phyloP scores from a whole-genome alignment of 208 protist species.

The Acanthamoeba royreba region DNA sequence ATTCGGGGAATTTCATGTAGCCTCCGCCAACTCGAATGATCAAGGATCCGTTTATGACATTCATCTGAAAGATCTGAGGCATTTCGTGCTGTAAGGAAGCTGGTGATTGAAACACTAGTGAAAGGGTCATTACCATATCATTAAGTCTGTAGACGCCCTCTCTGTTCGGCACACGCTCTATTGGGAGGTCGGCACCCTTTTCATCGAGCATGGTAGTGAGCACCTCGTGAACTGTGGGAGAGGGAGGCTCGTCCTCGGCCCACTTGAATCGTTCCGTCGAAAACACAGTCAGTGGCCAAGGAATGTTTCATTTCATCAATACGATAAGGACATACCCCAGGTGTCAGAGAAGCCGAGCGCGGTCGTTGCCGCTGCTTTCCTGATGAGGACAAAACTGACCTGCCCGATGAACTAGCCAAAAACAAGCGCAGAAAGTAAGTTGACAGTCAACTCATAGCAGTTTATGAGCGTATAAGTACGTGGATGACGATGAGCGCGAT shows the following conservation, averaged over 20 bases:
- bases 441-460: background rate
- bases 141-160: background rate
- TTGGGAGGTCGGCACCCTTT: background rate
- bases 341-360: background rate
- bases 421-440: background rate
- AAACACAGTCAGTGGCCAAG: too few species aligned
- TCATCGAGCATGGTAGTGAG: background rate
- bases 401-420: background rate
- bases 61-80: background rate
- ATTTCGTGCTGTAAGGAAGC: background rate
- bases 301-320: too few species aligned
- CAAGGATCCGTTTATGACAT: background rate
- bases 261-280: too few species aligned
- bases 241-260: too few species aligned
- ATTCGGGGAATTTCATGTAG: background rate
- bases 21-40: background rate
- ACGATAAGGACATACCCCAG: too few species aligned
- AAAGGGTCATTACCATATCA: background rate
- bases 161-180: background rate
- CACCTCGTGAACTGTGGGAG: background rate
- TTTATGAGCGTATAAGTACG: background rate
- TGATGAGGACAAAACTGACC: background rate
- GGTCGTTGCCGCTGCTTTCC: background rate
- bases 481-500: background rate
- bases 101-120: background rate